A percentile compares a stretch with the other conserved stretches of the same genome.
Evolutionary conservation across 2,329 filamentous ascomycete genomes (phyloP).

Genomic region (Dryadomyces quercus-mongolicae): DNA sequence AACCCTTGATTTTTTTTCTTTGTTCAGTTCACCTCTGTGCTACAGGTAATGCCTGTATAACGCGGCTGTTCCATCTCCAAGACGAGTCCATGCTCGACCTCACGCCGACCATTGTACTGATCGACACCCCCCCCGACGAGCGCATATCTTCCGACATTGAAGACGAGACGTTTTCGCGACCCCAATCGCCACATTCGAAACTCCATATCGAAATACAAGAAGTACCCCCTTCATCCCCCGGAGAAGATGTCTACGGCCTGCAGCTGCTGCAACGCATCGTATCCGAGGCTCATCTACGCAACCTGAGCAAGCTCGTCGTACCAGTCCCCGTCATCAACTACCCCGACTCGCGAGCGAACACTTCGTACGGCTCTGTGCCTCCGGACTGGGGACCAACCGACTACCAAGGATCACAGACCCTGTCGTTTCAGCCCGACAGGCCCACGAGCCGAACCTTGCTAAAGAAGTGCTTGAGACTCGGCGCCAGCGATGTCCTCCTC

Average conservation of each 20-base stretch:
- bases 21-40: constrained; percentile 41
- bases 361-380: neutral
- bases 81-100: constrained; percentile 38
- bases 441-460: constrained; percentile 35
- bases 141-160: constrained; percentile 22
- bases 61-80: constrained; percentile 39
- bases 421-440: neutral
- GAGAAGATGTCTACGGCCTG: constrained; percentile 43
- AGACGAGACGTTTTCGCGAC: constrained; percentile 14
- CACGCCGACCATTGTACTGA: constrained; percentile 43
- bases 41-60: constrained; percentile 39
- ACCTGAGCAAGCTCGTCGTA: constrained; percentile 42
- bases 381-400: neutral
- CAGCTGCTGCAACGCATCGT: constrained; percentile 43
- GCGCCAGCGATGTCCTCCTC: constrained; percentile 74
- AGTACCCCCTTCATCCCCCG: constrained; percentile 17
- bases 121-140: constrained; percentile 43
- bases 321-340: constrained; percentile 41
- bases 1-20: neutral
- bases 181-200: constrained; percentile 32
- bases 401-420: neutral
- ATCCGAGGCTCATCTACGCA: constrained; percentile 44
- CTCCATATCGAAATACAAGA: constrained; percentile 23
- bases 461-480: constrained; percentile 68
- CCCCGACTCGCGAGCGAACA: constrained; percentile 14